Evolutionary conservation across 2,329 filamentous ascomycete genomes (phyloP).

Genomic region (Exophiala bonariae): DNA sequence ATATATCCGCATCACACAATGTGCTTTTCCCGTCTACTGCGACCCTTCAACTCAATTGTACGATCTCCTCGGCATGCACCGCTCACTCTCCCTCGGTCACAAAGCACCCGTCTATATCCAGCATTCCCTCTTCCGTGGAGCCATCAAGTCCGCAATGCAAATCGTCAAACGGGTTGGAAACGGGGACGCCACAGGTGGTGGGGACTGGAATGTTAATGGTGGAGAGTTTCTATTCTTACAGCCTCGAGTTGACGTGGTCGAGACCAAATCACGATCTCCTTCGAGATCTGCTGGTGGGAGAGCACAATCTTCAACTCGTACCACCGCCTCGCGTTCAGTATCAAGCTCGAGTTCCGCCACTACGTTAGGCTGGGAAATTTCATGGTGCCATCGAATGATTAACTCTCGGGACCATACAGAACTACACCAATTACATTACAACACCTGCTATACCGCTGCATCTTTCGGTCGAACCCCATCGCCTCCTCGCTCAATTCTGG

Average conservation of each 20-base stretch:
- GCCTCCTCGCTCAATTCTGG: slow-evolving; percentile 12
- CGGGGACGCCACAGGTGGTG: slow-evolving; percentile 63
- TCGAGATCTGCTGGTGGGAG: no score
- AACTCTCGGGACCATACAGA: slow-evolving; percentile 77
- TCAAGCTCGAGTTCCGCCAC: no score
- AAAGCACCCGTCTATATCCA: slow-evolving; percentile 65
- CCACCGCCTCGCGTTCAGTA: neutral
- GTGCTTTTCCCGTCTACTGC: slow-evolving; percentile 74
- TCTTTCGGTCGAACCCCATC: slow-evolving; percentile 4
- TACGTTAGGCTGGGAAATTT: slow-evolving; percentile 57
- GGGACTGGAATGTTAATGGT: slow-evolving; percentile 68
- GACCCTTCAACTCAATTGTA: slow-evolving; percentile 70
- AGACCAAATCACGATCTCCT: no score
- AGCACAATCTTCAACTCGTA: slow-evolving; percentile 30
- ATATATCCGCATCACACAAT: slow-evolving; percentile 64
- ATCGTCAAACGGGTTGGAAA: slow-evolving; percentile 58
- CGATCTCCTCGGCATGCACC: slow-evolving; percentile 66
- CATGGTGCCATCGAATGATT: slow-evolving; percentile 81
- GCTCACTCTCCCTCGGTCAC: slow-evolving; percentile 60
- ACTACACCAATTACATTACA: slow-evolving; percentile 61
- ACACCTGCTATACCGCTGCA: slow-evolving; percentile 10
- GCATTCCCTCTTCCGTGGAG: slow-evolving; percentile 46
- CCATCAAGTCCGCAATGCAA: slow-evolving; percentile 57
- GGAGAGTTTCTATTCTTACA: slow-evolving; percentile 76
- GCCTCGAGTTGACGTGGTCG: slow-evolving; percentile 4